Evolutionary conservation across 1,139 yeast species (phyloP).

Genomic region (Zygosaccharomyces pseudobailii): DNA sequence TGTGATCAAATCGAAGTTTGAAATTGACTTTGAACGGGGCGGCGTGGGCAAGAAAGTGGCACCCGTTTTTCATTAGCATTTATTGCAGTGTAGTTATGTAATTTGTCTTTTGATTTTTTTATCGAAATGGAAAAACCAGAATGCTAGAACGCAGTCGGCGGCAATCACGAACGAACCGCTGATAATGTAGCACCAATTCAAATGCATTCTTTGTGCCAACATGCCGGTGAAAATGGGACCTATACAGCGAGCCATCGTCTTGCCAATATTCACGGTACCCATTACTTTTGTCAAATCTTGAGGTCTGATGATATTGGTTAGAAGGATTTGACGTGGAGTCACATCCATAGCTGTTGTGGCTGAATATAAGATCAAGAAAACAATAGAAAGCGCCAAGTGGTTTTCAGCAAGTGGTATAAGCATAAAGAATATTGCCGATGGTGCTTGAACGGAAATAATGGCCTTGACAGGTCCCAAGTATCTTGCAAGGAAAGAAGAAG

Average conservation of each 20-base stretch:
- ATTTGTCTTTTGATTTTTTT: conserved; percentile 20
- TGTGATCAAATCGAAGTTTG: conserved; percentile 32
- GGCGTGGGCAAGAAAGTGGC: conserved; percentile 37
- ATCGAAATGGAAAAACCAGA: conserved; percentile 34
- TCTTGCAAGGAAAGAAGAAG: conserved; percentile 60
- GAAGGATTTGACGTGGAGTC: conserved; percentile 77
- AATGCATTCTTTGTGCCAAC: conserved; percentile 49
- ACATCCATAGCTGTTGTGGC: conserved; percentile 76
- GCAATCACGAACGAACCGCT: conserved; percentile 50
- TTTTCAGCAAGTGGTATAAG: conserved; percentile 43
- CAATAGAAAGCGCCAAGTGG: conserved; percentile 25
- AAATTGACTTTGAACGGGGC: conserved; percentile 38
- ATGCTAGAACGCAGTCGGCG: conserved; percentile 35
- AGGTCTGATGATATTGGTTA: conserved; percentile 61
- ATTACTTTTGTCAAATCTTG: conserved; percentile 68
- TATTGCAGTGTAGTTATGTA: conserved; percentile 6
- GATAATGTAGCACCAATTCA: conserved; percentile 57
- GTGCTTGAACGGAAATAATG: conserved; percentile 70
- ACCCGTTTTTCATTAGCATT: conserved; percentile 21
- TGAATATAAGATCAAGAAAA: conserved; percentile 31
- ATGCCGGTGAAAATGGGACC: conserved; percentile 80
- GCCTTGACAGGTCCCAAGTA: conserved; percentile 74
- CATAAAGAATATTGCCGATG: conserved; percentile 65
- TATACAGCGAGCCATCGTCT: conserved; percentile 75
- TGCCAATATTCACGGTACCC: conserved; percentile 82